Base-by-base conservation (phyloP, 805 yeast species). In the Wickerhamiella cacticola region DNA sequence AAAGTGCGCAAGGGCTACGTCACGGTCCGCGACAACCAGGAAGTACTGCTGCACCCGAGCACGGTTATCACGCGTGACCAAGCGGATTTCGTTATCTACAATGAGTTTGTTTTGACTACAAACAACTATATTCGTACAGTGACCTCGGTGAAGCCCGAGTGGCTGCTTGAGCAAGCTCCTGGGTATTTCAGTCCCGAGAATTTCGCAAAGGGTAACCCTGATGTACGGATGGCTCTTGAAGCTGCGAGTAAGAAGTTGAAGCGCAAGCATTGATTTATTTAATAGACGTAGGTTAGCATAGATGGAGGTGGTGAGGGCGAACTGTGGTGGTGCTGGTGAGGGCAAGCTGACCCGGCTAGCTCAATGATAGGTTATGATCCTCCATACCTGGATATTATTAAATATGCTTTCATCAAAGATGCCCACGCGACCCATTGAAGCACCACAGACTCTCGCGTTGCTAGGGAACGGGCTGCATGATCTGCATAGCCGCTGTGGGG, bases 11-110 rank as follows among this genome's bases (percentile, higher is more conserved):
- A 76, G 36, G 88, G 84, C n/a, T 89, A 82, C 63, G 74, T 83
- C 56, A 92, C 98, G 0, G 82, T 88, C 45, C 87, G 87, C 66
- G 98, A 92, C 65, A 87, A 88, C 61, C 98, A 92, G 69, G 97
- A 89, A 53, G 97, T 89, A 10, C 67, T 87, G 58, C 73, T 92
- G 41, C 98, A 92, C 63, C 98, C 98, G 52, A 80, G 92, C 48
- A 85, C 96, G 1, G 60, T 55, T 3, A 92, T 87, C 9, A 68
- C 89, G 50, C 82, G 83, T n/a, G 92, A 84, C 50, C 80, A 80
- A 52, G 36, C 36, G 7, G 96, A 89, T 62, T 92, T 95, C 89
- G 84, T 92, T 41, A 72, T 92, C 43, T 92, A 92, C 71, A 85
- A 92, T 65, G 98, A 89, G 68, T 85, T 89, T 68, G 97, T 89